Evolutionary conservation across 768 basidiomycete species (phyloP).

Genomic region (Trametes punicea): DNA sequence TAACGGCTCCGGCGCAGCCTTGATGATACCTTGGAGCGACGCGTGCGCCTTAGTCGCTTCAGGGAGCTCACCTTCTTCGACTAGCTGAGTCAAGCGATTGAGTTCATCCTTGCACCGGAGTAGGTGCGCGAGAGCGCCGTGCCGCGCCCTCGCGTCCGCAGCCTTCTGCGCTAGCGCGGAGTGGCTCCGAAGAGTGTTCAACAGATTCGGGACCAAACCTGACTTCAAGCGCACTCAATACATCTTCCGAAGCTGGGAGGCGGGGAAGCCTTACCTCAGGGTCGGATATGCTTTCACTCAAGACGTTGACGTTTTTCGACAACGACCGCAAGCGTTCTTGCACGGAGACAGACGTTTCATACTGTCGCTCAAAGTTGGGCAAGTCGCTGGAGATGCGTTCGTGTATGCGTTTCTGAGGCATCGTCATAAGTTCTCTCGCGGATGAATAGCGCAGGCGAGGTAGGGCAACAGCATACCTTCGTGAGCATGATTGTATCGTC

Average conservation of each 20-base stretch:
- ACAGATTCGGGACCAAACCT: slow-evolving; percentile 61
- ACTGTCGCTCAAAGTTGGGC: slow-evolving; percentile 60
- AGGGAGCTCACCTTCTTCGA: slow-evolving; percentile 57
- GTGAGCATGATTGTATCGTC: slow-evolving; percentile 67
- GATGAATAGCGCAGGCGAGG: not conserved
- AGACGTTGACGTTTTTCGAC: slow-evolving; percentile 46
- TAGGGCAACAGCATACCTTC: slow-evolving; percentile 47
- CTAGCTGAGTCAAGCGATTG: slow-evolving; percentile 41
- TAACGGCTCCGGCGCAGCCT: slow-evolving; percentile 48
- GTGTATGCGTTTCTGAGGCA: slow-evolving; percentile 62
- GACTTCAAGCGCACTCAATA: slow-evolving; percentile 40
- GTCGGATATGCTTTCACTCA: slow-evolving; percentile 51
- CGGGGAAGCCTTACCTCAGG: slow-evolving; percentile 47
- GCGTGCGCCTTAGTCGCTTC: slow-evolving; percentile 52
- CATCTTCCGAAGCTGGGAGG: not conserved
- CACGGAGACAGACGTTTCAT: slow-evolving; percentile 59
- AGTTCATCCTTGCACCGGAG: slow-evolving; percentile 49
- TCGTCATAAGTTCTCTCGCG: not conserved
- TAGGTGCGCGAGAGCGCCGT: slow-evolving; percentile 54
- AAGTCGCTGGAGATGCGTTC: slow-evolving; percentile 67
- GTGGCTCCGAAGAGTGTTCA: slow-evolving; percentile 56
- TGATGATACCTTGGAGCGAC: slow-evolving; percentile 43
- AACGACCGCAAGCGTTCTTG: slow-evolving; percentile 56
- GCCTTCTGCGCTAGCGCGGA: slow-evolving; percentile 60
- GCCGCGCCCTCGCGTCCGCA: slow-evolving; percentile 48